A percentile compares a stretch with the other conserved stretches of the same genome.
Evolutionary conservation across 2,329 filamentous ascomycete species (phyloP).

Genomic region (Domatiomyces globalis): DNA sequence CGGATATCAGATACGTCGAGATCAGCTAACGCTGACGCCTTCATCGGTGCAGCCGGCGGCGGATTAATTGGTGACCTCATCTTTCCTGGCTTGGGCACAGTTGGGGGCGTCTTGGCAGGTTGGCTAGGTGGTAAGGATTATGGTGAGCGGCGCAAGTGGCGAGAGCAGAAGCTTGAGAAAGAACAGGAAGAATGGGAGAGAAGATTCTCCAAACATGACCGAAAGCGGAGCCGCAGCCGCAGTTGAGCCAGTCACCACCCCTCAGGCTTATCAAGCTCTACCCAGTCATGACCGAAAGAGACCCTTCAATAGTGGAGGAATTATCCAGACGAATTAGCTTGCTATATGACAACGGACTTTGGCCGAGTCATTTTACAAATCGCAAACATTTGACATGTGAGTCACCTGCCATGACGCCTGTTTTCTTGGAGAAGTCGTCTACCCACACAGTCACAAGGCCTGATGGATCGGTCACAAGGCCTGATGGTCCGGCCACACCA

Average conservation of each 20-base stretch:
- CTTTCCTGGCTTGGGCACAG: conserved; percentile 18
- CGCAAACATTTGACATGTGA: too few relatives aligned
- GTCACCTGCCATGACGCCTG: too few relatives aligned
- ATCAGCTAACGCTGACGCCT: conserved; percentile 14
- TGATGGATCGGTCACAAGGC: not conserved
- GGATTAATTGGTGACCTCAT: conserved; percentile 18
- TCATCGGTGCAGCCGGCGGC: conserved; percentile 18
- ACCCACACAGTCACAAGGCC: too few relatives aligned
- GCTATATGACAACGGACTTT: too few relatives aligned
- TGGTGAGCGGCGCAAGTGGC: conserved; percentile 16
- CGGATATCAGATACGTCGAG: conserved; percentile 12
- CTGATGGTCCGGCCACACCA: not conserved
- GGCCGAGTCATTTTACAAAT: too few relatives aligned
- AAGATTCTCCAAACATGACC: conserved; percentile 3
- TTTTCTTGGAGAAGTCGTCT: too few relatives aligned
- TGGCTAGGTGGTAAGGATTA: conserved; percentile 19
- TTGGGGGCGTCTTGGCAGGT: conserved; percentile 17
- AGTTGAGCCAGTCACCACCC: conserved; percentile 6
- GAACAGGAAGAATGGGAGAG: conserved; percentile 16
- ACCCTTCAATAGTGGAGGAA: too few relatives aligned
- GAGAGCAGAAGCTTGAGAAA: conserved; percentile 13
- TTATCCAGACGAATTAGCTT: too few relatives aligned
- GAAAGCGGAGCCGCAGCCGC: conserved; percentile 6
- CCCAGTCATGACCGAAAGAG: too few relatives aligned
- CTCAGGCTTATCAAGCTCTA: not conserved